phyloP scores from a whole-genome alignment of 2,329 filamentous ascomycete species.

The Pseudogymnoascus pannorum region DNA sequence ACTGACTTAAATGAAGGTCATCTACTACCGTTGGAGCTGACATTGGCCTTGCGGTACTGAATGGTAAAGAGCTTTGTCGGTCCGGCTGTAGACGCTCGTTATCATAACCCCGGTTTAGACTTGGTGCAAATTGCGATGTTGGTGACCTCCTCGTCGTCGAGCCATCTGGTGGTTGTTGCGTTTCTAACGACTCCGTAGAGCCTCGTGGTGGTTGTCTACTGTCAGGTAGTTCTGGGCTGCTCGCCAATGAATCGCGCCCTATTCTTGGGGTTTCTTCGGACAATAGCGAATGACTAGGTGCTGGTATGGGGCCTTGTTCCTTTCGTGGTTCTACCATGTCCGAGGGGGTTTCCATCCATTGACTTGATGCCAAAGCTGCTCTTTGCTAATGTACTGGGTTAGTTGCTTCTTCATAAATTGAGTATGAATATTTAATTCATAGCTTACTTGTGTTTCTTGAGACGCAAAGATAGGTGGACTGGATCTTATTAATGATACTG shows the following conservation, averaged over 20 bases:
- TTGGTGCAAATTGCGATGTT: neutral
- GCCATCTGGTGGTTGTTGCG: neutral
- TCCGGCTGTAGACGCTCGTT: neutral
- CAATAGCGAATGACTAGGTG: neutral
- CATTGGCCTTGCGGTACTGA: slow-evolving; percentile 10
- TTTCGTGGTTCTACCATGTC: neutral
- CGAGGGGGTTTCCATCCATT: neutral
- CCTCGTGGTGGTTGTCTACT: neutral
- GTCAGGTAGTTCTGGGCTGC: neutral
- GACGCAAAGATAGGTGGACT: slow-evolving; percentile 14
- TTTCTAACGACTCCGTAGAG: neutral
- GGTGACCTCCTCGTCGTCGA: neutral
- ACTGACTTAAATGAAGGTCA: slow-evolving; percentile 9
- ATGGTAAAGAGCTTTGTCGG: neutral
- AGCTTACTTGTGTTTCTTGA: slow-evolving; percentile 19
- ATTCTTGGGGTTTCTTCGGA: neutral
- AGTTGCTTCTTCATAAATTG: neutral
- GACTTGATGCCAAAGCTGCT: neutral
- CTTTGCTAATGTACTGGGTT: neutral
- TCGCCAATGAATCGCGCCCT: neutral
- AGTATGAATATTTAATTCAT: neutral
- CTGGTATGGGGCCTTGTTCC: neutral
- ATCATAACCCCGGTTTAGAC: neutral
- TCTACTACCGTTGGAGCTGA: slow-evolving; percentile 14
- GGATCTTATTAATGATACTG: neutral